These are phyloP conservation scores for Zygnema circumcarinatum DNA, from an alignment of 139 green algal genomes.

Conservation along the genomic window DNA sequence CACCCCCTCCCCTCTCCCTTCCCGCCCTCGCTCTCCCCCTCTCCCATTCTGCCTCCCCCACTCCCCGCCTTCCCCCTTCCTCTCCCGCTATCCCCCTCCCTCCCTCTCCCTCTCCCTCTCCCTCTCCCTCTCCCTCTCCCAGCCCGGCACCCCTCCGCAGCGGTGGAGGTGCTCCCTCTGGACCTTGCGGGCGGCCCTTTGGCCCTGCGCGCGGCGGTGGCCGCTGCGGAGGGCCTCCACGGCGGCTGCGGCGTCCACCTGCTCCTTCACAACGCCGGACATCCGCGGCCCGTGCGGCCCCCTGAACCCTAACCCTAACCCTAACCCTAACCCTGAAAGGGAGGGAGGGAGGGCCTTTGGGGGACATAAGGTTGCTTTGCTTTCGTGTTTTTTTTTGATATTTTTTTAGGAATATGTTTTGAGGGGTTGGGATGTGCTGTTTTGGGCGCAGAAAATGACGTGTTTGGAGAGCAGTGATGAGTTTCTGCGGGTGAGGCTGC, in stretches of 20 bases:
- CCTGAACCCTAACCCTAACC: background rate
- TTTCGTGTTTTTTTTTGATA: background rate
- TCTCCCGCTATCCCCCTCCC: too few species aligned
- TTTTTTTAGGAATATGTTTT: constrained; percentile 8
- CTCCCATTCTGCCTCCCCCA: too few species aligned
- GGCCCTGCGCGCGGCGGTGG: background rate
- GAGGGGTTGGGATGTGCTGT: background rate
- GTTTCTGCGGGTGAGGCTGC: background rate
- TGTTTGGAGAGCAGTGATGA: background rate
- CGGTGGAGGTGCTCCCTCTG: constrained; percentile 37
- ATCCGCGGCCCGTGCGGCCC: constrained; percentile 14
- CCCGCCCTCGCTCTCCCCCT: too few species aligned
- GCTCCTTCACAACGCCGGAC: constrained; percentile 40
- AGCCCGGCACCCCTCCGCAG: too few species aligned
- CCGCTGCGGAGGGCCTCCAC: background rate
- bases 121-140: too few species aligned
- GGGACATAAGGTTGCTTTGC: background rate
- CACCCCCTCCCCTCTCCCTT: too few species aligned
- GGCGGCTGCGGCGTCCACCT: constrained; percentile 24
- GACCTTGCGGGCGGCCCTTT: constrained; percentile 12
- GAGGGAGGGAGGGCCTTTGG: background rate
- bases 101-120: too few species aligned
- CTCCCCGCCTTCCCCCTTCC: too few species aligned
- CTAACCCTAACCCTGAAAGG: background rate
- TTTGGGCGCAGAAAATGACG: background rate